Percentiles rank a stretch among this genome's conserved stretches.
phyloP scores from a whole-genome alignment of 805 yeast species.

The Hyphopichia homilentoma region DNA sequence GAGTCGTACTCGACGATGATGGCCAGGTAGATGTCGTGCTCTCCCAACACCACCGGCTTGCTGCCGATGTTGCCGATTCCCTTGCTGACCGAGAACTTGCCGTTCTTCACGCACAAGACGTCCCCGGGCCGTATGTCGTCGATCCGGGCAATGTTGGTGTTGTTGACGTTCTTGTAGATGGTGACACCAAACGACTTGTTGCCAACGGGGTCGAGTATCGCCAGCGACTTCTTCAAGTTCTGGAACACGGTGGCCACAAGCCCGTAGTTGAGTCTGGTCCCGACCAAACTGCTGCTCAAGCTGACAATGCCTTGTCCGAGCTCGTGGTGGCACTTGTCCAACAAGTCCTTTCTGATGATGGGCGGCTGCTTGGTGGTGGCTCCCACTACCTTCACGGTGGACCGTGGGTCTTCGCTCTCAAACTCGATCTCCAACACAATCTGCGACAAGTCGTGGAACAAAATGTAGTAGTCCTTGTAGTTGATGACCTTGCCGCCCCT shows the following conservation, averaged over 20 bases:
- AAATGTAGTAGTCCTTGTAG: conserved; percentile 63
- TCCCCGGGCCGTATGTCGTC: conserved; percentile 83
- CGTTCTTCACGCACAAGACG: conserved; percentile 70
- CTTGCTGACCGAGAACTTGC: conserved; percentile 69
- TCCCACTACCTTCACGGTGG: conserved; percentile 38
- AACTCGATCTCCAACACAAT: conserved; percentile 55
- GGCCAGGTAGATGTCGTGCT: conserved; percentile 41
- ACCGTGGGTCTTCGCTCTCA: conserved; percentile 51
- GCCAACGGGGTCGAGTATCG: conserved; percentile 56
- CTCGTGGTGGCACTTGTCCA: conserved; percentile 46
- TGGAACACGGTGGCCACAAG: conserved; percentile 20
- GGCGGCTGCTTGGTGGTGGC: conserved; percentile 39
- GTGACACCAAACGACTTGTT: conserved; percentile 69
- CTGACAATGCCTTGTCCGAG: conserved; percentile 50
- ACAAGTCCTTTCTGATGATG: conserved; percentile 38
- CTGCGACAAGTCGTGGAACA: conserved; percentile 72
- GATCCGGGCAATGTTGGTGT: conserved; percentile 39
- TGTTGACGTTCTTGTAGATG: conserved; percentile 50
- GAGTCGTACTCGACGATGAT: conserved; percentile 73
- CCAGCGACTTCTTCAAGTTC: conserved; percentile 8
- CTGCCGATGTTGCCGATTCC: conserved; percentile 25
- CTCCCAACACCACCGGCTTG: conserved; percentile 53
- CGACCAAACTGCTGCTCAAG: conserved; percentile 29
- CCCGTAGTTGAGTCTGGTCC: conserved; percentile 24
- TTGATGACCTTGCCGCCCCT: conserved; percentile 51